phyloP scores from a whole-genome alignment of 768 basidiomycete genomes.

The Hygrocybe coccinea region DNA sequence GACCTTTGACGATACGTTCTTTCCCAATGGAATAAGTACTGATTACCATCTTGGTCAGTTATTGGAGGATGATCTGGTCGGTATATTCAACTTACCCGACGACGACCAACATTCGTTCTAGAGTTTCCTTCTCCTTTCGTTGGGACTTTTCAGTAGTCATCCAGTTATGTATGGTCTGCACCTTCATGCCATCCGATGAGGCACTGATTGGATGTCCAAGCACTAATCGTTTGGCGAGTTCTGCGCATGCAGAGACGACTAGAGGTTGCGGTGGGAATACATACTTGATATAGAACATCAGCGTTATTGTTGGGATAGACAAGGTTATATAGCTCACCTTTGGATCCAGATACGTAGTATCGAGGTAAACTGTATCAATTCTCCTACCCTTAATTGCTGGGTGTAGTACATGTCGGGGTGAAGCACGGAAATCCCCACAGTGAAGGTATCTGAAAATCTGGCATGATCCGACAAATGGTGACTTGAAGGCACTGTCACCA shows the following conservation, averaged over 20 bases:
- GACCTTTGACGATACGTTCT: slow-evolving; percentile 95
- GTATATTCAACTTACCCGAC: slow-evolving; percentile 54
- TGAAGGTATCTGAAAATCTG: slow-evolving; percentile 84
- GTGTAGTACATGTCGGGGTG: slow-evolving; percentile 81
- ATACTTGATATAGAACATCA: slow-evolving; percentile 66
- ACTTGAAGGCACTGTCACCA: slow-evolving; percentile 76
- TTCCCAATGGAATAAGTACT: slow-evolving; percentile 98
- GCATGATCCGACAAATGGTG: slow-evolving; percentile 62
- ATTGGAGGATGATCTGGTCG: not conserved
- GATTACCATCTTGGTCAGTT: slow-evolving; percentile 2
- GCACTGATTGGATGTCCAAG: slow-evolving; percentile 4
- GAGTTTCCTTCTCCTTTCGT: slow-evolving; percentile 33
- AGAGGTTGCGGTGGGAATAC: slow-evolving; percentile 94
- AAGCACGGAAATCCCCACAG: slow-evolving; percentile 91
- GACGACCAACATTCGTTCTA: slow-evolving; percentile 50
- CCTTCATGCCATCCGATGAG: slow-evolving; percentile 17
- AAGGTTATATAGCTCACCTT: slow-evolving; percentile 86
- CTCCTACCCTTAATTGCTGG: slow-evolving; percentile 75
- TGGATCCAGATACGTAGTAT: slow-evolving; percentile 93
- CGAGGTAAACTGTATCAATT: slow-evolving; percentile 87
- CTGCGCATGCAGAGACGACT: slow-evolving; percentile 89
- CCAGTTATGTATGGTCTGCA: slow-evolving; percentile 50
- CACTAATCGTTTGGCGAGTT: slow-evolving; percentile 61
- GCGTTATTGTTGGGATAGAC: slow-evolving; percentile 75
- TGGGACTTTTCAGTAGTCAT: slow-evolving; percentile 31